These are phyloP conservation scores for Trebouxia sp. DNA, from an alignment of 139 green algal genomes.

Conservation along the genomic window DNA sequence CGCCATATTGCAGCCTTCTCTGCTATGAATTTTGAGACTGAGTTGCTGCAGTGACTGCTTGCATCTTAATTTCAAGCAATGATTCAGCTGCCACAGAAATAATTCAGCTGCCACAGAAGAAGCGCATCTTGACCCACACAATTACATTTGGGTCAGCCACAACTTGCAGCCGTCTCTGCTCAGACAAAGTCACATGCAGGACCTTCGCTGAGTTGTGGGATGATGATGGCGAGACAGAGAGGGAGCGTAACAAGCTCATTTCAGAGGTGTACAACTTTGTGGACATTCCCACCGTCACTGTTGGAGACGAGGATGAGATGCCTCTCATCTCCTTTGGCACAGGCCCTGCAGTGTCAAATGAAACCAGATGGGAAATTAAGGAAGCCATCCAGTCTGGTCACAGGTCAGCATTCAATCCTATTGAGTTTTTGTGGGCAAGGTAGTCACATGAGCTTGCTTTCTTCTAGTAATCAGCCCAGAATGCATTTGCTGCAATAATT, in stretches of 20 bases:
- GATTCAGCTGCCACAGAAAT: too few relatives aligned
- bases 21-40: too few relatives aligned
- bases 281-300: conserved; percentile 23
- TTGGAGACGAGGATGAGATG: conserved; percentile 26
- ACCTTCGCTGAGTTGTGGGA: conserved; percentile 27
- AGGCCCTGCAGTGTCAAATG: not conserved
- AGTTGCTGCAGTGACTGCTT: too few relatives aligned
- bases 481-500: not conserved
- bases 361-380: conserved; percentile 21
- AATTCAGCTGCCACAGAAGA: too few relatives aligned
- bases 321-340: conserved; percentile 27
- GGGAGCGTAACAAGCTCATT: conserved; percentile 24
- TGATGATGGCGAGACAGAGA: conserved; percentile 28
- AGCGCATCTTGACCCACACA: not conserved
- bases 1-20: too few relatives aligned
- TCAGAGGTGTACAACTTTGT: conserved; percentile 28
- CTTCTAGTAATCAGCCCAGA: not conserved
- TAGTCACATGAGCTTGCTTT: not conserved
- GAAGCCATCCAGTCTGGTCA: conserved; percentile 10
- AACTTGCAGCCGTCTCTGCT: not conserved
- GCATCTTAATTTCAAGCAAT: too few relatives aligned
- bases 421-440: not conserved
- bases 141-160: not conserved
- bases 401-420: not conserved
- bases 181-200: not conserved